These are phyloP conservation scores for Corymbia citriodora DNA, from an alignment of 441 rosid species.

Conservation along the genomic window DNA sequence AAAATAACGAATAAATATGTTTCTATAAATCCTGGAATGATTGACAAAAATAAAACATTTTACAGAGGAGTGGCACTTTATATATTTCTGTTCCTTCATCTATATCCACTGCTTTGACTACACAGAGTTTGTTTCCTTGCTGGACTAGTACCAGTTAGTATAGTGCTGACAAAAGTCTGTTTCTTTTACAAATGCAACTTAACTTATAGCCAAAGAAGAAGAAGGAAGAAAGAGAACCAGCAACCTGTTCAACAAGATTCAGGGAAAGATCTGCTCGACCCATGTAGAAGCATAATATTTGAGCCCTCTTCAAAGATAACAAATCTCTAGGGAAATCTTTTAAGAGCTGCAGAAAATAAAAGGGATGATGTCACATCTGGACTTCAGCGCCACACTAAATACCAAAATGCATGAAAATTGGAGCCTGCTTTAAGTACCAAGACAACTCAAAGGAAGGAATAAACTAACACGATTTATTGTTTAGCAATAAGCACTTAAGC, in stretches of 20 bases:
- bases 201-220: not conserved
- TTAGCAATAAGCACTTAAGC: not conserved
- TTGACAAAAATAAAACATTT: not conserved
- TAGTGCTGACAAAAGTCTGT: not conserved
- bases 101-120: not conserved
- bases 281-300: conserved; percentile 70
- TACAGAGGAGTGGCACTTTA: not conserved
- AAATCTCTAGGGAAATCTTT: conserved; percentile 68
- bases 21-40: not conserved
- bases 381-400: not conserved
- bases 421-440: not conserved
- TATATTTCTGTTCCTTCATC: not conserved
- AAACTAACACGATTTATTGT: not conserved
- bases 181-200: not conserved
- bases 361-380: not conserved
- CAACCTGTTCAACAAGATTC: conserved; percentile 63
- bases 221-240: not conserved
- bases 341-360: conserved; percentile 47
- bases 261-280: conserved; percentile 59
- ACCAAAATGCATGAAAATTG: not conserved
- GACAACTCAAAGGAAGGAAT: not conserved
- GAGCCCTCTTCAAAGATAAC: conserved; percentile 70
- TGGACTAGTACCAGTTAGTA: not conserved
- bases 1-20: not conserved
- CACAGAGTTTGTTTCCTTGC: not conserved